A percentile compares a stretch with the other conserved stretches of the same genome.
Evolutionary conservation across 306 rosid genomes (phyloP).

Genomic region (Fagus sylvatica): DNA sequence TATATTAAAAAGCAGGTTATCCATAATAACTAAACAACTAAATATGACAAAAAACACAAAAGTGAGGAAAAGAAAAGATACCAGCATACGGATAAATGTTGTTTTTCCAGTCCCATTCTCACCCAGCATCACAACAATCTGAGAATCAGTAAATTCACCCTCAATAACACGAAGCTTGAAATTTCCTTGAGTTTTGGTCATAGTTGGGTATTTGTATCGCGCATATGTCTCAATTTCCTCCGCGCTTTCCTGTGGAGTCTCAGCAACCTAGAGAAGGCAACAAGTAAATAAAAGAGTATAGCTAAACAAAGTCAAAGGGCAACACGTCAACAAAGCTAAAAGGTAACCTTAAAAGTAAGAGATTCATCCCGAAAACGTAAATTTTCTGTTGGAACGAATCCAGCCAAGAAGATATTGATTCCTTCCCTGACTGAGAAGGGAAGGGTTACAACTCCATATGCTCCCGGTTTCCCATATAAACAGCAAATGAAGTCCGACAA

Average conservation of each 20-base stretch:
- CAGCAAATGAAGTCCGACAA: slow-evolving; percentile 98
- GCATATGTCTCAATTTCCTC: slow-evolving; percentile 95
- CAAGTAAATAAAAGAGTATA: slow-evolving; percentile 9
- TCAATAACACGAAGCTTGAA: slow-evolving; percentile 79
- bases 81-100: slow-evolving; percentile 99
- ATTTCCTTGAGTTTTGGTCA: slow-evolving; percentile 88
- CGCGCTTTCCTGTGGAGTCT: slow-evolving; percentile 93
- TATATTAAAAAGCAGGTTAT: neutral
- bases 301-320: neutral
- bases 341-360: slow-evolving; percentile 82
- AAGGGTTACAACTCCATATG: slow-evolving; percentile 97
- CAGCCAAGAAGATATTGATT: slow-evolving; percentile 95
- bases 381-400: slow-evolving; percentile 98
- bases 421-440: slow-evolving; percentile 99
- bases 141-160: slow-evolving; percentile 99
- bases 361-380: slow-evolving; percentile 90
- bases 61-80: slow-evolving; percentile 36
- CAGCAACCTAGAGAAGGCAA: slow-evolving; percentile 77
- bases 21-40: neutral
- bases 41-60: neutral
- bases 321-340: slow-evolving; percentile 5
- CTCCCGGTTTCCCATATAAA: slow-evolving; percentile 97
- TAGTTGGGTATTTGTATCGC: slow-evolving; percentile 86
- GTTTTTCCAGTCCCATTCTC: slow-evolving; percentile 99
- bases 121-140: slow-evolving; percentile 96